Evolutionary conservation across 805 yeast species (phyloP), one percentile per base, ranked within the genome.

Genomic region (Wickerhamiella domercqiae): DNA sequence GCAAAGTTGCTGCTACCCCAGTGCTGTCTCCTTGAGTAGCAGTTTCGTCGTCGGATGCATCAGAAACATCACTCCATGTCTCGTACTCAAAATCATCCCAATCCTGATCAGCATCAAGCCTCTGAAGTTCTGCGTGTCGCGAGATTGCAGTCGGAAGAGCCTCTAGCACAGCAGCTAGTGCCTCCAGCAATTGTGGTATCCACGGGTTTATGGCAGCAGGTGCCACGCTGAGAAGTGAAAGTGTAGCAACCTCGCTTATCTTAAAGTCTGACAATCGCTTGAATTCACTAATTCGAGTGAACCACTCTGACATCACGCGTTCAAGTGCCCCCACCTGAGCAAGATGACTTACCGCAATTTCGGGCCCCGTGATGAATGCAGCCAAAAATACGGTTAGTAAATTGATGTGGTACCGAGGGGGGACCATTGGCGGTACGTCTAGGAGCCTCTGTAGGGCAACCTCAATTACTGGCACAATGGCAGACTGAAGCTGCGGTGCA

Each of bases 261-360:
- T 84, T 86, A 54, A 82, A 64, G 57, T 87, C 97, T 50, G 69
- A 80, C 2, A 82, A 93, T 42, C 93, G 63, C 17, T 67, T 66
- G 47, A 78, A 66, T 20, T 62, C 59, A 3, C 74, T 68, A 29
- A 73, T 59, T 7, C 65, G 48, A 16, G 66, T 62, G 50, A 78
- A 70, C 95, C 95, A 83, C 37, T 64, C 54, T 19, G 63, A 63
- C 49, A 86, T 70, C 48, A 81, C 71, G 11, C 59, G 48, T 25
- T 66, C 64, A 4, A 73, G 52, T 34, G 64, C 61, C 14, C 64
- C 57, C 13, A 55, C 51, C 35, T 66, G 62, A 41, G 64, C 63
- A 42, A 86, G 59, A 5, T 65, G 52, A 14, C 59, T 54, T 39
- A 86, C 51, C 0, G 87, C 66, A 7, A 58, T 50, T 13, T 54